phyloP scores from a whole-genome alignment of 1,139 yeast genomes.

The Kurtzmaniella quercitrusa region DNA sequence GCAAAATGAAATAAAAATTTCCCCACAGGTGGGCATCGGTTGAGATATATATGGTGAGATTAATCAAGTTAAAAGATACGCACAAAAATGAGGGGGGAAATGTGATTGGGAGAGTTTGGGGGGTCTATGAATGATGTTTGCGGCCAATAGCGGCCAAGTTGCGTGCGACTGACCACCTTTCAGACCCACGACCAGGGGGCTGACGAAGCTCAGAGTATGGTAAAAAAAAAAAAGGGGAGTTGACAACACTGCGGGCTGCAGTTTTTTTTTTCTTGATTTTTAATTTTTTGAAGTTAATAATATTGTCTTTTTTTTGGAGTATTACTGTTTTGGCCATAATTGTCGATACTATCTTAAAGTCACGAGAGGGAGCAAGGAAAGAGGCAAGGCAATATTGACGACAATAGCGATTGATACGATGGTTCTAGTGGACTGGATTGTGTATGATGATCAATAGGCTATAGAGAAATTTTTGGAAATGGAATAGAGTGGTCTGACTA shows the following conservation, averaged over 20 bases:
- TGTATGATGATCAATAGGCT: no score
- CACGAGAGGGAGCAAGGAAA: neutral
- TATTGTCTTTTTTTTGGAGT: no score
- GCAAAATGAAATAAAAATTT: no score
- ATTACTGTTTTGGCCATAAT: no score
- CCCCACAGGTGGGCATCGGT: conserved; percentile 5
- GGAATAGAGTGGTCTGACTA: no score
- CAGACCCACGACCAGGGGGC: conserved; percentile 1
- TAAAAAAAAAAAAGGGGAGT: neutral
- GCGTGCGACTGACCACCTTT: neutral
- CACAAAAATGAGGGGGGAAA: neutral
- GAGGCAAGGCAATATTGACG: no score
- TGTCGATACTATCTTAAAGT: neutral
- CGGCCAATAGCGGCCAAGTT: neutral
- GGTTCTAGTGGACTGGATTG: no score
- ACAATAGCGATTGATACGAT: no score
- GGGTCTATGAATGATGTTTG: neutral
- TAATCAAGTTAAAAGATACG: neutral
- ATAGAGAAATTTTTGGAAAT: no score
- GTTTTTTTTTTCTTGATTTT: neutral
- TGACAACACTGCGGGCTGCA: no score
- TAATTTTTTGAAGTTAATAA: neutral
- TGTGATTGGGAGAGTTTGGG: neutral
- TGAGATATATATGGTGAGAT: neutral
- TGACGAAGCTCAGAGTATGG: neutral